phyloP scores from a whole-genome alignment of 129 eudicot species.

The Tagetes patula region DNA sequence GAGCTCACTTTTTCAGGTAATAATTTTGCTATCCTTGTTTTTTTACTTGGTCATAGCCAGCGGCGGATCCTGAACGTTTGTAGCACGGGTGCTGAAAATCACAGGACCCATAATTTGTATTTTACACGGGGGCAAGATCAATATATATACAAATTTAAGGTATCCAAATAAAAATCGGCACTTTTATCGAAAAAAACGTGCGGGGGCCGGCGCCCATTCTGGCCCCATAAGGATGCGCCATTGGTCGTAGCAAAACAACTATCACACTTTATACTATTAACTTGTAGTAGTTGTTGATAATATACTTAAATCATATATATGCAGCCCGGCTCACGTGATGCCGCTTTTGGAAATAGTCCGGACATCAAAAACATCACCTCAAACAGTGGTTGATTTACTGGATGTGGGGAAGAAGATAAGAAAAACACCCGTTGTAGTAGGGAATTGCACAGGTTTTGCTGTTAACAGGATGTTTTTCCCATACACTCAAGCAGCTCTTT shows the following conservation, averaged over 20 bases:
- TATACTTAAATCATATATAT: not conserved
- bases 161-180: too few relatives aligned
- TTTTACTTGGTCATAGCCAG: not conserved
- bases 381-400: slow-evolving; percentile 73
- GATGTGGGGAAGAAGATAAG: slow-evolving; percentile 89
- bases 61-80: too few relatives aligned
- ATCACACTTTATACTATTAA: not conserved
- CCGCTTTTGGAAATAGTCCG: slow-evolving; percentile 97
- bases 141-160: too few relatives aligned
- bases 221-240: too few relatives aligned
- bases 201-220: too few relatives aligned
- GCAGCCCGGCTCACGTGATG: slow-evolving; percentile 99
- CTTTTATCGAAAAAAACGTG: too few relatives aligned
- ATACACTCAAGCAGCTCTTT: slow-evolving; percentile 87
- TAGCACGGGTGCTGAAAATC: too few relatives aligned
- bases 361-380: slow-evolving; percentile 81
- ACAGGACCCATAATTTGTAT: too few relatives aligned
- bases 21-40: not conserved
- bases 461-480: slow-evolving; percentile 97
- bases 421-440: slow-evolving; percentile 92
- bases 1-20: slow-evolving; percentile 99
- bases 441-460: slow-evolving; percentile 98
- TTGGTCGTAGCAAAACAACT: not conserved
- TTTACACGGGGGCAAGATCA: too few relatives aligned
- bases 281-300: not conserved